Conservation (phyloP, 2,329 filamentous ascomycete species). For the Albophoma yamanashiensis region DNA sequence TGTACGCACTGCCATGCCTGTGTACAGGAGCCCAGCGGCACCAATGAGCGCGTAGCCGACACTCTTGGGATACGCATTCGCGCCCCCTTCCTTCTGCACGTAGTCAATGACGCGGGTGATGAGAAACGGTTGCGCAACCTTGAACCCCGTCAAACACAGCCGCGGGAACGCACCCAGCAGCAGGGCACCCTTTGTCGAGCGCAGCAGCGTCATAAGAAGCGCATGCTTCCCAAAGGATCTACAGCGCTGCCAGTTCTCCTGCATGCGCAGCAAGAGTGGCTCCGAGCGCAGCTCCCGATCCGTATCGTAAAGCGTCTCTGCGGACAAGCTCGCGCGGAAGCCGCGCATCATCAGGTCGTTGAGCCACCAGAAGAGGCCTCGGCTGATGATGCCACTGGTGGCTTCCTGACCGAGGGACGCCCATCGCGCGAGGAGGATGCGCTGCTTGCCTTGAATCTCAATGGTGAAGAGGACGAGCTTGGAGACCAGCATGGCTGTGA, state of each 20-base stretch:
- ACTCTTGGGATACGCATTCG: neutral
- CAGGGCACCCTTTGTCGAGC: neutral
- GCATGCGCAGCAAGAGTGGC: neutral
- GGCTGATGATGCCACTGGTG: conserved; percentile 10
- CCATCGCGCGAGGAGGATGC: conserved; percentile 13
- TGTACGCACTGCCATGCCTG: conserved; percentile 6
- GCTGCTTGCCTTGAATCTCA: neutral
- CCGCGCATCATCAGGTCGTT: conserved; percentile 4
- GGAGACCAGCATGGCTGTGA: conserved; percentile 16
- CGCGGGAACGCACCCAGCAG: conserved; percentile 1
- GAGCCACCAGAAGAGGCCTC: conserved; percentile 12
- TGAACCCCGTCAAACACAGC: conserved; percentile 9
- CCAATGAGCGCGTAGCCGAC: conserved; percentile 9
- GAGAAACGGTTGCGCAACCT: conserved; percentile 12
- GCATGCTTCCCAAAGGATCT: neutral
- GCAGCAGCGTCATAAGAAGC: neutral
- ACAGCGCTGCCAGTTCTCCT: neutral
- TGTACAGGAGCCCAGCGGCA: conserved; percentile 8
- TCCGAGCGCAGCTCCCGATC: neutral
- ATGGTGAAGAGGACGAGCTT: conserved; percentile 11
- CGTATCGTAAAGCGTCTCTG: neutral
- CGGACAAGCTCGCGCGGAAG: neutral
- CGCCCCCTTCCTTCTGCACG: neutral
- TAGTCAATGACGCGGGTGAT: conserved; percentile 3
- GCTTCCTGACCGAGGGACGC: conserved; percentile 16